A percentile compares a stretch with the other conserved stretches of the same genome.
phyloP scores from a whole-genome alignment of 441 rosid species.

The Erodium texanum region DNA sequence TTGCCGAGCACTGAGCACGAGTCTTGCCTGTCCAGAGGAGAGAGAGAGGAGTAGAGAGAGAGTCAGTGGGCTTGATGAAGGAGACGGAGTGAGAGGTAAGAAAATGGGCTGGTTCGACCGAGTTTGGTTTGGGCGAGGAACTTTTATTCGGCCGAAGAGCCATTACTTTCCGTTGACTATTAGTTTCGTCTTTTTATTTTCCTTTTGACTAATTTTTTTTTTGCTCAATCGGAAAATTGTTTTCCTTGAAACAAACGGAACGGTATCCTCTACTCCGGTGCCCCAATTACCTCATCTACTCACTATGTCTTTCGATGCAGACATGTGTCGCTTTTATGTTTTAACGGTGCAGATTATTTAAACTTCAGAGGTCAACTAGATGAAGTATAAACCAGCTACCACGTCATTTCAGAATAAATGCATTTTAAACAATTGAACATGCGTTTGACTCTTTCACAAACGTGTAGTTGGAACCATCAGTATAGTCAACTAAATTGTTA shows the following conservation, averaged over 20 bases:
- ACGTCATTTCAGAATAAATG: too few relatives aligned
- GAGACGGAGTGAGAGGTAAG: constrained; percentile 1
- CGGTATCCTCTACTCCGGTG: neutral
- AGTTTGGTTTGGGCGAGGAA: neutral
- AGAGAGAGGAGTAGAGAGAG: neutral
- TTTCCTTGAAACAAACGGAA: neutral
- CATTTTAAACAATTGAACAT: too few relatives aligned
- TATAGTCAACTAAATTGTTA: too few relatives aligned
- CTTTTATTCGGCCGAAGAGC: neutral
- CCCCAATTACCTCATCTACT: neutral
- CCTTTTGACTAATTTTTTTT: neutral
- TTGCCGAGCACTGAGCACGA: neutral
- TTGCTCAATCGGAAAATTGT: neutral
- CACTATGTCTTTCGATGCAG: neutral
- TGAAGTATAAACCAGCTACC: too few relatives aligned
- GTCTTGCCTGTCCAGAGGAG: neutral
- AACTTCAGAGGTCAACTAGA: neutral
- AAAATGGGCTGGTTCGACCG: neutral
- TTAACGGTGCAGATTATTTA: neutral
- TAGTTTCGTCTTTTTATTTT: neutral
- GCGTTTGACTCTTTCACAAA: too few relatives aligned
- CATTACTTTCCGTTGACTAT: constrained; percentile 5
- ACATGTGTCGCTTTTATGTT: neutral
- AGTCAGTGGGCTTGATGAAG: neutral
- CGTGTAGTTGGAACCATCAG: too few relatives aligned